A percentile compares a stretch with the other conserved stretches of the same genome.
Conservation (phyloP, 345 rosid species). For the Gossypium stocksii region DNA sequence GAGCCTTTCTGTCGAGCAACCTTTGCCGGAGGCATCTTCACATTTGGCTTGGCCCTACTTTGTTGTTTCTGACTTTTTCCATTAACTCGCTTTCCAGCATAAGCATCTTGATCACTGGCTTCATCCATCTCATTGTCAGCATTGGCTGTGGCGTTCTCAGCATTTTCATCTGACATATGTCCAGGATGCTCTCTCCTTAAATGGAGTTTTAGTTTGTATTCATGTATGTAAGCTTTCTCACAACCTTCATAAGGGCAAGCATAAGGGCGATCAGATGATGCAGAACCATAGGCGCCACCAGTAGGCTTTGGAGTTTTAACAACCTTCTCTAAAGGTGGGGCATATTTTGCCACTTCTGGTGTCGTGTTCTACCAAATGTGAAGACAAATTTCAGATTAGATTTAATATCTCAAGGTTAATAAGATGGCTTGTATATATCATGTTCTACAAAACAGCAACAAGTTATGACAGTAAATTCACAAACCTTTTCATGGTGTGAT, state of each 20-base stretch:
- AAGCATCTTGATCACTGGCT: conserved; percentile 77
- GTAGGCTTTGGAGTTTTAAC: conserved; percentile 54
- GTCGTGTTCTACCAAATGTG: conserved; percentile 40
- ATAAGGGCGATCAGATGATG: conserved; percentile 79
- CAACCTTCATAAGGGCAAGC: conserved; percentile 92
- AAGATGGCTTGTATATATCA: not conserved
- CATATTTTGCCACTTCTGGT: conserved; percentile 56
- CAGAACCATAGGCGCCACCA: conserved; percentile 47
- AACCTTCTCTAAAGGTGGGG: conserved; percentile 66
- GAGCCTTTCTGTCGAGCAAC: conserved; percentile 48
- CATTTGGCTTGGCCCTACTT: conserved; percentile 55
- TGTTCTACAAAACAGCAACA: not conserved
- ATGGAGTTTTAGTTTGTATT: conserved; percentile 96
- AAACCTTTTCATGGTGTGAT: conserved; percentile 83
- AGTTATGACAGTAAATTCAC: conserved; percentile 2
- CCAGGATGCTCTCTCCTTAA: conserved; percentile 90
- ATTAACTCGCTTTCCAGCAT: conserved; percentile 48
- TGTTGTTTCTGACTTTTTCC: conserved; percentile 58
- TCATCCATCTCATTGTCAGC: conserved; percentile 74
- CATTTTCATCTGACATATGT: conserved; percentile 62
- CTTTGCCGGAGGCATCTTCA: conserved; percentile 68
- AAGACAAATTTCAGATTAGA: conserved; percentile 6
- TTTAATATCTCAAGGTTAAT: not conserved
- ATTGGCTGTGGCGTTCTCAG: conserved; percentile 44
- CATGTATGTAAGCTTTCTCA: conserved; percentile 92